phyloP scores from a whole-genome alignment of 1,139 yeast genomes.

The Hansenula lynferdii region DNA sequence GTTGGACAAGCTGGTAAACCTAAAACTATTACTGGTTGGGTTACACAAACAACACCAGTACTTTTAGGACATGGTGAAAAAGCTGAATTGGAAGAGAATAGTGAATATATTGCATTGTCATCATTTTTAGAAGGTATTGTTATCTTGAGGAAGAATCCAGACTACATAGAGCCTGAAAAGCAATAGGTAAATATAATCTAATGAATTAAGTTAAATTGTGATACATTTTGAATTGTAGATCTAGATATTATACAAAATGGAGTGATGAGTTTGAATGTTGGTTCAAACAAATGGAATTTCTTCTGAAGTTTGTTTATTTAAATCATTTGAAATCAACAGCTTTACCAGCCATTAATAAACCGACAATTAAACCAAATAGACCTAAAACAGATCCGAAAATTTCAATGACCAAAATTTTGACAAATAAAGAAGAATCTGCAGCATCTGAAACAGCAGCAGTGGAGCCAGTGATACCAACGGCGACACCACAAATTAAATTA shows the following conservation, averaged over 20 bases:
- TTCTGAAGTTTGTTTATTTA: no score
- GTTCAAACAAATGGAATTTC: no score
- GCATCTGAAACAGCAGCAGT: constrained; percentile 99
- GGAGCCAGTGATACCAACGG: constrained; percentile 97
- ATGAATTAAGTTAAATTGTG: no score
- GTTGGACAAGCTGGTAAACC: constrained; percentile 99
- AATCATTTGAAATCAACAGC: constrained; percentile 61
- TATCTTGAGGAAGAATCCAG: constrained; percentile 86
- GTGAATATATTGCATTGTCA: constrained; percentile 82
- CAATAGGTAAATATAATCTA: no score
- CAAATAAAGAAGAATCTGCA: constrained; percentile 92
- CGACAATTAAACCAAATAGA: constrained; percentile 90
- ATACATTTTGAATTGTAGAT: no score
- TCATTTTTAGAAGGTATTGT: constrained; percentile 90
- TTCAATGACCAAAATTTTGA: constrained; percentile 93
- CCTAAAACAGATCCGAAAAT: constrained; percentile 97
- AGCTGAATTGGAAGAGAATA: constrained; percentile 89
- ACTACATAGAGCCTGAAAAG: constrained; percentile 58
- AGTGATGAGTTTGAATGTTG: no score
- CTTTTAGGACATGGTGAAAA: constrained; percentile 90
- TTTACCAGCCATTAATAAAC: constrained; percentile 93
- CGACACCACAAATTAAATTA: constrained; percentile 93
- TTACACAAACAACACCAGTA: constrained; percentile 97
- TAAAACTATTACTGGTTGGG: constrained; percentile 99
- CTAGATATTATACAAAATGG: no score